Evolutionary conservation across 148 eudicot species (phyloP).

Genomic region (Polygonum aviculare): DNA sequence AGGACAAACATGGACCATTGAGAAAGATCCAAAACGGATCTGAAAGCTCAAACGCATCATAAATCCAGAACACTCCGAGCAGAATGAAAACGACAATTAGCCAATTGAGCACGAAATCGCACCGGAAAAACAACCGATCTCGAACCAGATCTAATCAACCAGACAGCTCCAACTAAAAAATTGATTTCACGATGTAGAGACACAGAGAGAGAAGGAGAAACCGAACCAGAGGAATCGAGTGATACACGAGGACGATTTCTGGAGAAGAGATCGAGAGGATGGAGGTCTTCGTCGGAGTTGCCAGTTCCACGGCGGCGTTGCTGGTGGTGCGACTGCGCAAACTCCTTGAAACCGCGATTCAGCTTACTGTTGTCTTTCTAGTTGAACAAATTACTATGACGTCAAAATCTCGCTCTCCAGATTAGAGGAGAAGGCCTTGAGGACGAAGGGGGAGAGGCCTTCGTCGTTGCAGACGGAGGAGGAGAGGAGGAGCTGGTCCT

Average conservation of each 20-base stretch:
- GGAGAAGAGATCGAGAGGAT: conserved; percentile 50
- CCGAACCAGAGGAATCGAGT: conserved; percentile 30
- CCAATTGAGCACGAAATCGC: not conserved
- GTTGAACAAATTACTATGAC: too few species aligned
- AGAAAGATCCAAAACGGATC: conserved; percentile 1
- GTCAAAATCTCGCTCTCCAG: too few species aligned
- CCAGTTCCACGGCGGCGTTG: conserved; percentile 20
- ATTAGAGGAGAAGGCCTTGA: too few species aligned
- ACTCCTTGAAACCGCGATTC: conserved; percentile 15
- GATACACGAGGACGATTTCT: conserved; percentile 39
- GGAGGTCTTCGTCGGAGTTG: conserved; percentile 19
- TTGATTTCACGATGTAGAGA: not conserved
- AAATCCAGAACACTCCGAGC: not conserved
- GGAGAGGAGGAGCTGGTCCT: too few species aligned
- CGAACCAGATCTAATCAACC: not conserved
- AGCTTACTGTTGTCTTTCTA: too few species aligned
- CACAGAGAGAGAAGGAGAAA: not conserved
- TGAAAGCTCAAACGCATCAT: not conserved
- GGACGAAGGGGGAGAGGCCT: too few species aligned
- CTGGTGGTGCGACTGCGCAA: conserved; percentile 9
- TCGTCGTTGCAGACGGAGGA: too few species aligned
- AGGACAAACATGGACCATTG: not conserved
- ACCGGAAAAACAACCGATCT: not conserved
- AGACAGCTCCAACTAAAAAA: not conserved
- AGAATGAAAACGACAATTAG: not conserved